Conservation (phyloP, 805 yeast species). For the Metschnikowia shivogae region DNA sequence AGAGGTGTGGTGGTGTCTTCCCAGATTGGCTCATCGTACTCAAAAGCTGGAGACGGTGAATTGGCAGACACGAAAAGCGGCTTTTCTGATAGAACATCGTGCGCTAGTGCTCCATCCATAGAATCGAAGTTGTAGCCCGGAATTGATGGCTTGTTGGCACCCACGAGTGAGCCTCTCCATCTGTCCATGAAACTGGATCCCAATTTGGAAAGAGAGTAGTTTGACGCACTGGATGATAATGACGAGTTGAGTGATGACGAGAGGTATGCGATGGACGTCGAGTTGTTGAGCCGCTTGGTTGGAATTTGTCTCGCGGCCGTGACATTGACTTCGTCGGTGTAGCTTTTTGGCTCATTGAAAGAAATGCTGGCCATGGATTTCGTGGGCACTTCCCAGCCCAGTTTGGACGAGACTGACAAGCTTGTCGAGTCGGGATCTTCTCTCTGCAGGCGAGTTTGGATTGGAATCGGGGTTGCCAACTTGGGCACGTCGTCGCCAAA, state of each 20-base stretch:
- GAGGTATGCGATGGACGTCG: slow-evolving; percentile 37
- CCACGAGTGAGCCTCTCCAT: slow-evolving; percentile 36
- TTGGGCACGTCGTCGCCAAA: background rate
- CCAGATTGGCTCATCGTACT: slow-evolving; percentile 16
- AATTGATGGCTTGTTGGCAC: slow-evolving; percentile 5
- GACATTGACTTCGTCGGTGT: slow-evolving; percentile 17
- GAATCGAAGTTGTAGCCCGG: slow-evolving; percentile 6
- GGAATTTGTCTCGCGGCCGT: slow-evolving; percentile 23
- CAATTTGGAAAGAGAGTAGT: slow-evolving; percentile 36
- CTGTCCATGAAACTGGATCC: slow-evolving; percentile 44
- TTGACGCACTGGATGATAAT: slow-evolving; percentile 32
- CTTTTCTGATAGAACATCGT: slow-evolving; percentile 6
- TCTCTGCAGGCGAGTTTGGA: slow-evolving; percentile 2
- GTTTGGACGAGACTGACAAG: slow-evolving; percentile 25
- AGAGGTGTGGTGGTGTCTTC: slow-evolving; percentile 10
- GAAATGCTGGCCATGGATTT: slow-evolving; percentile 31
- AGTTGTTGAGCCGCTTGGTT: slow-evolving; percentile 25
- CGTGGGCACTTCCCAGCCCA: slow-evolving; percentile 48
- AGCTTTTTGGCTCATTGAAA: slow-evolving; percentile 14
- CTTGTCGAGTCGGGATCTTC: slow-evolving; percentile 11
- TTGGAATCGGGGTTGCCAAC: slow-evolving; percentile 14
- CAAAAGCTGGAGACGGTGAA: slow-evolving; percentile 17
- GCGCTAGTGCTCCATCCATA: slow-evolving; percentile 6
- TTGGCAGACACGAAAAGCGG: slow-evolving; percentile 6
- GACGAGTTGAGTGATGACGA: slow-evolving; percentile 41